These are phyloP conservation scores for Diaporthe sp. DNA, from an alignment of 2,329 filamentous ascomycete species.

Conservation along the genomic window DNA sequence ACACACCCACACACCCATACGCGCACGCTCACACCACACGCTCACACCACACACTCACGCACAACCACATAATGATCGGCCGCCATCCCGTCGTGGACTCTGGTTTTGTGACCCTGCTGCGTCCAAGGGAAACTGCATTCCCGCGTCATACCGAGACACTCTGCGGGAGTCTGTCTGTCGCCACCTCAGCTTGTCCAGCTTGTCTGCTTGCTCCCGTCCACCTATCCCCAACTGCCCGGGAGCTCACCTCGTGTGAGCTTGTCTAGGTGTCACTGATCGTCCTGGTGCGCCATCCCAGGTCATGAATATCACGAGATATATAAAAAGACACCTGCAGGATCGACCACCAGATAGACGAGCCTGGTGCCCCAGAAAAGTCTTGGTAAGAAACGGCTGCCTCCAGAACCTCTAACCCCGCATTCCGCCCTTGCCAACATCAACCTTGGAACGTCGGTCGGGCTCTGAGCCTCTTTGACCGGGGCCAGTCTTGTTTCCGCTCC, in stretches of 20 bases:
- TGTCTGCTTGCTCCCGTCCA: no score
- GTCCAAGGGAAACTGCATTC: neutral
- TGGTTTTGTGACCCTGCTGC: constrained; percentile 28
- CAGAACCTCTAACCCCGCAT: constrained; percentile 22
- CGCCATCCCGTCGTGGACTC: neutral
- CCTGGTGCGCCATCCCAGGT: constrained; percentile 17
- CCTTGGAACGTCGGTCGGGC: neutral
- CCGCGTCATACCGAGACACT: constrained; percentile 27
- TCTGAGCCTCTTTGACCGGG: neutral
- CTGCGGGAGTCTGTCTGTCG: constrained; percentile 16
- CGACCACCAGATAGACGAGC: constrained; percentile 18
- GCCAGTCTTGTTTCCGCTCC: neutral
- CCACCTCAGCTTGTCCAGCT: constrained; percentile 16
- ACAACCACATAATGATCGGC: neutral
- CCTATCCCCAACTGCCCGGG: neutral
- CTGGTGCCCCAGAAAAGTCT: neutral
- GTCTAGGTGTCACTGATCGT: constrained; percentile 22
- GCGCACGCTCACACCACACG: neutral
- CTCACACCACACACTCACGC: neutral
- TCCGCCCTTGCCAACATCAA: neutral
- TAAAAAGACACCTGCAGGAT: constrained; percentile 22
- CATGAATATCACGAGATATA: constrained; percentile 15
- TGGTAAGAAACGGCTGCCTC: constrained; percentile 23
- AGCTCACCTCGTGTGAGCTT: constrained; percentile 14
- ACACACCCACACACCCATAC: neutral